Evolutionary conservation across 805 yeast species (phyloP).

Genomic region (Ogataea degrootiae): DNA sequence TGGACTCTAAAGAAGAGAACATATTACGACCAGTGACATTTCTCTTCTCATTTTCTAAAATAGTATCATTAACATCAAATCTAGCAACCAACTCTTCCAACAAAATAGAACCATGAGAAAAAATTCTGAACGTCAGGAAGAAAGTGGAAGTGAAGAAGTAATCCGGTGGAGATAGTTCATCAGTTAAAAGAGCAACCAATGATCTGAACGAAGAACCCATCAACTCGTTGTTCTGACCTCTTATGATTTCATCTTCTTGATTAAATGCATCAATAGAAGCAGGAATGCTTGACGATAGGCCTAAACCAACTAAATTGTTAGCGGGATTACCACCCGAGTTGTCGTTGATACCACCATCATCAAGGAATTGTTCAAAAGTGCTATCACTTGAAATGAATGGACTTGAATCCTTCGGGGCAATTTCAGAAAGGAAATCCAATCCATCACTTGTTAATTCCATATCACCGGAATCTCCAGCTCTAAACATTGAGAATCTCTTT

Average conservation of each 20-base stretch:
- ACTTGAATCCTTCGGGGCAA: conserved; percentile 20
- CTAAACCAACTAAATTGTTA: not conserved
- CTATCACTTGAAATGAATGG: conserved; percentile 28
- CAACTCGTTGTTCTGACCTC: conserved; percentile 46
- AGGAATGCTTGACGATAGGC: not conserved
- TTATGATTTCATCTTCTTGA: conserved; percentile 42
- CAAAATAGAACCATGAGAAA: conserved; percentile 61
- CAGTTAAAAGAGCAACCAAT: conserved; percentile 58
- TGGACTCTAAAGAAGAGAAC: conserved; percentile 37
- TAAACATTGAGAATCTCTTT: conserved; percentile 46
- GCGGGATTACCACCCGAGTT: conserved; percentile 6
- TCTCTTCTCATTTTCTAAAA: conserved; percentile 25
- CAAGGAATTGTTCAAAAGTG: conserved; percentile 17
- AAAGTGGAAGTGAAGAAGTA: conserved; percentile 69
- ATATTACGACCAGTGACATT: conserved; percentile 22
- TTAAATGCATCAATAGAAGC: conserved; percentile 7
- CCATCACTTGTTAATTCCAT: conserved; percentile 46
- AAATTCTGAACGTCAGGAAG: conserved; percentile 70
- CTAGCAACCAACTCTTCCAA: conserved; percentile 63
- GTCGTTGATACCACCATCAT: not conserved
- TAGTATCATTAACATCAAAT: conserved; percentile 47
- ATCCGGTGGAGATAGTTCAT: conserved; percentile 59
- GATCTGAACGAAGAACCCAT: conserved; percentile 72
- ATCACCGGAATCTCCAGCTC: conserved; percentile 47
- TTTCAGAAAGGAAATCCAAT: conserved; percentile 35